phyloP scores from a whole-genome alignment of 441 rosid genomes.

The Corymbia calophylla region DNA sequence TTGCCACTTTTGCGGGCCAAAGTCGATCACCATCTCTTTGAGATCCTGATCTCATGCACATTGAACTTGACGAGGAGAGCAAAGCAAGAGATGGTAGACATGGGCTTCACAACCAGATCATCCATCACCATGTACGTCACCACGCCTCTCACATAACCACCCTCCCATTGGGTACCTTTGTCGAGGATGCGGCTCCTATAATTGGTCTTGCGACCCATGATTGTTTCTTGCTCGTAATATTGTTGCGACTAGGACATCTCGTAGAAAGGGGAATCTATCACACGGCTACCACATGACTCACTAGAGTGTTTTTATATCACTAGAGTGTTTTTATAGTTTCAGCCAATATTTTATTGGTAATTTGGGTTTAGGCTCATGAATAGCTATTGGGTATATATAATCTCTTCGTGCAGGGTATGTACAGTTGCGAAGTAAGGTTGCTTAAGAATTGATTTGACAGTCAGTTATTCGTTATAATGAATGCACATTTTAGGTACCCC shows the following conservation, averaged over 20 bases:
- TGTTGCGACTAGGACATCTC: background rate
- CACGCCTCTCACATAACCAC: background rate
- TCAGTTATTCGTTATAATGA: no score
- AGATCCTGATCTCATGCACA: constrained; percentile 7
- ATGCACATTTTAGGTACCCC: no score
- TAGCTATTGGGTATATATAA: no score
- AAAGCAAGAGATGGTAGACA: background rate
- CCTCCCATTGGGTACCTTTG: no score
- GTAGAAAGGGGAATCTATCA: background rate
- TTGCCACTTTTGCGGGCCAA: background rate
- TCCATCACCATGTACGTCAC: background rate
- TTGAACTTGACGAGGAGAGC: constrained; percentile 8
- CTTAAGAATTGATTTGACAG: no score
- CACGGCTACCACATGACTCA: background rate
- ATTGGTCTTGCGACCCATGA: background rate
- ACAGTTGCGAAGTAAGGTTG: no score
- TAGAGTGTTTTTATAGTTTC: no score
- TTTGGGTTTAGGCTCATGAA: no score
- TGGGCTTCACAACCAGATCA: background rate
- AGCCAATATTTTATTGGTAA: no score
- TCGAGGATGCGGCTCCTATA: background rate
- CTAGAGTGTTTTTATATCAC: no score
- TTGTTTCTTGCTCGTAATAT: background rate
- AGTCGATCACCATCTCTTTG: background rate
- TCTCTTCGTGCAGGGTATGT: no score